phyloP scores from a whole-genome alignment of 2,329 filamentous ascomycete species.

The Botrytis sinoallii region DNA sequence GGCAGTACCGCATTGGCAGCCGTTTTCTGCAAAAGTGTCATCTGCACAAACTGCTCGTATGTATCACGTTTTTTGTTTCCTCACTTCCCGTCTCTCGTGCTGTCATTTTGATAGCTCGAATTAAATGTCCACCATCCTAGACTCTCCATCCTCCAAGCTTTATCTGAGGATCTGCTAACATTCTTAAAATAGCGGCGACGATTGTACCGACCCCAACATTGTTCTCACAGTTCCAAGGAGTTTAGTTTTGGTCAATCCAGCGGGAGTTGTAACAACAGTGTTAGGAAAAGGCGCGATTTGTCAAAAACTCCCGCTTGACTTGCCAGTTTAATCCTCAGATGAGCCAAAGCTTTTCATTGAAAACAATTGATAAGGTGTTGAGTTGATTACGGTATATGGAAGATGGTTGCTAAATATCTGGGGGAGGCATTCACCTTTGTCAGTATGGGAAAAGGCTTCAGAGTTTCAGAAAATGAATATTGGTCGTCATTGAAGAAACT shows the following conservation, averaged over 20 bases:
- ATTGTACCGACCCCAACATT: neutral
- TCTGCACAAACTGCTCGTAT: neutral
- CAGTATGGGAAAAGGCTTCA: neutral
- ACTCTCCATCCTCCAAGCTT: too few relatives aligned
- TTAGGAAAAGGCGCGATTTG: neutral
- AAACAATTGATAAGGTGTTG: neutral
- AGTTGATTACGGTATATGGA: neutral
- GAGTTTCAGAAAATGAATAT: neutral
- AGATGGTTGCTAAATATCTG: neutral
- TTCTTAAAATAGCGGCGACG: neutral
- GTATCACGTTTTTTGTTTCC: neutral
- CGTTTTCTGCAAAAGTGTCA: constrained; percentile 3
- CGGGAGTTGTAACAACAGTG: neutral
- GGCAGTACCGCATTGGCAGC: neutral
- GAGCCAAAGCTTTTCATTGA: neutral
- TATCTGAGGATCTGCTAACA: neutral
- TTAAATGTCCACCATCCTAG: neutral
- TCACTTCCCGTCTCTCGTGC: neutral
- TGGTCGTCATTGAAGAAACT: neutral
- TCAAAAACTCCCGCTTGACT: neutral
- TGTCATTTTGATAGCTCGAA: neutral
- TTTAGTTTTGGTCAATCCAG: neutral
- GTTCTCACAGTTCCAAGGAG: neutral
- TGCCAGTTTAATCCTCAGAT: neutral
- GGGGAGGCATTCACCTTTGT: too few relatives aligned